These are phyloP conservation scores for Ascosphaera apis DNA, from an alignment of 2,329 filamentous ascomycete genomes.

Conservation along the genomic window DNA sequence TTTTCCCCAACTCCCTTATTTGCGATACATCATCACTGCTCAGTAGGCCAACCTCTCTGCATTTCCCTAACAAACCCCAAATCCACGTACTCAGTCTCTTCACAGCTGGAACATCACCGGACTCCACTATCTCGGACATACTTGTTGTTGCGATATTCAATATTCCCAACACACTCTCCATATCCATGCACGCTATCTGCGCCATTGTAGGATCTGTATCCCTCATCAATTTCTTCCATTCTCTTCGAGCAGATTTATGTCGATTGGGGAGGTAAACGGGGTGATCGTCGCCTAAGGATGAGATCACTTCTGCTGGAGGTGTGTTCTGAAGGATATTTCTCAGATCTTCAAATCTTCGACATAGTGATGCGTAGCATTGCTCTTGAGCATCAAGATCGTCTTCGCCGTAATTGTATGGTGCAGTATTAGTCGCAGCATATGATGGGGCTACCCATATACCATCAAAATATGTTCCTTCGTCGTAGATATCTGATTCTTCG, in stretches of 20 bases:
- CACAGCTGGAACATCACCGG: constrained; percentile 34
- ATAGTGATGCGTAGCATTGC: constrained; percentile 44
- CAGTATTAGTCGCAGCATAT: constrained; percentile 19
- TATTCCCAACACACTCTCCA: constrained; percentile 41
- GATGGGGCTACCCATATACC: constrained; percentile 49
- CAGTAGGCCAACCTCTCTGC: constrained; percentile 53
- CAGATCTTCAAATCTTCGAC: constrained; percentile 40
- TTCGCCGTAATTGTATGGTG: constrained; percentile 9
- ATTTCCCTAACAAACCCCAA: constrained; percentile 57
- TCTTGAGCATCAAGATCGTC: constrained; percentile 28
- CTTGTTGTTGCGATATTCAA: constrained; percentile 35
- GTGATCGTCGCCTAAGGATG: constrained; percentile 30
- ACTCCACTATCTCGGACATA: constrained; percentile 40
- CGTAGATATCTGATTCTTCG: constrained; percentile 20
- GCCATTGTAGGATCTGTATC: constrained; percentile 24
- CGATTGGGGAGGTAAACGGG: constrained; percentile 30
- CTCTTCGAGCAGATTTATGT: constrained; percentile 28
- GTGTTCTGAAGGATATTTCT: constrained; percentile 35
- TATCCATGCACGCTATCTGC: constrained; percentile 30
- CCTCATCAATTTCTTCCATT: constrained; percentile 26
- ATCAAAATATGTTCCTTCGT: constrained; percentile 46
- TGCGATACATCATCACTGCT: constrained; percentile 52
- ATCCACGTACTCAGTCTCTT: constrained; percentile 57
- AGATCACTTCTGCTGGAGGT: constrained; percentile 30
- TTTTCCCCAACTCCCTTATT: constrained; percentile 57